Conservation (phyloP, 345 rosid species). For the Erysimum cheiranthoides region DNA sequence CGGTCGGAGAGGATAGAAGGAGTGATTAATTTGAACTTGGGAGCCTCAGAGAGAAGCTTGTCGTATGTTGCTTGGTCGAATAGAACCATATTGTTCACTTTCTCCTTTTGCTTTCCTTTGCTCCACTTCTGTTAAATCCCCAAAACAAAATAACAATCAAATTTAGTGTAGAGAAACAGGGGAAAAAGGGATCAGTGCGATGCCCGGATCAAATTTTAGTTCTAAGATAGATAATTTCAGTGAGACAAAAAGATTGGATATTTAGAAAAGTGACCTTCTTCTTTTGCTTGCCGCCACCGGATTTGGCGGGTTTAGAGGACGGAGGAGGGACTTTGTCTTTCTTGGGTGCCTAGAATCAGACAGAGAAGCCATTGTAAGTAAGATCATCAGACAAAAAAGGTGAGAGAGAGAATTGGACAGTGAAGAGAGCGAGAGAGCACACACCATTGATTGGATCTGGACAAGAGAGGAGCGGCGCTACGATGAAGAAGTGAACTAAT, state of each 20-base stretch:
- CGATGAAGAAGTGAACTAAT: neutral
- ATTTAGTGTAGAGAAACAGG: neutral
- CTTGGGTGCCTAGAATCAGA: conserved; percentile 39
- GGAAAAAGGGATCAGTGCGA: neutral
- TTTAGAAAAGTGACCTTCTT: conserved; percentile 37
- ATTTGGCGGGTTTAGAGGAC: conserved; percentile 49
- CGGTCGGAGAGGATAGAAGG: conserved; percentile 59
- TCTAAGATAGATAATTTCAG: neutral
- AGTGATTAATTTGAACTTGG: conserved; percentile 58
- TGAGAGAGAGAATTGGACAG: neutral
- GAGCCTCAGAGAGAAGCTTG: conserved; percentile 59
- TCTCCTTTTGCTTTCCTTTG: conserved; percentile 69
- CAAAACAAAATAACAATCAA: neutral
- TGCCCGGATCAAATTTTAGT: neutral
- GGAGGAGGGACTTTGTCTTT: conserved; percentile 49
- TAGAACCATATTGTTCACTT: conserved; percentile 68
- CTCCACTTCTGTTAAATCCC: conserved; percentile 54
- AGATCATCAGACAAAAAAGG: neutral
- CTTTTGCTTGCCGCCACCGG: conserved; percentile 48
- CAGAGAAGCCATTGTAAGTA: neutral
- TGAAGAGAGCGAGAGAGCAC: neutral
- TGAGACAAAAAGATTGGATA: conserved; percentile 5
- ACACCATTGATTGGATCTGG: conserved; percentile 30
- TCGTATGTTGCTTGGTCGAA: conserved; percentile 63
- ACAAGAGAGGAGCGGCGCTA: conserved; percentile 28